Percentiles rank a stretch among this genome's conserved stretches.
phyloP scores from a whole-genome alignment of 164 flowering plant genomes.

The Chloranthus sessilifolius region DNA sequence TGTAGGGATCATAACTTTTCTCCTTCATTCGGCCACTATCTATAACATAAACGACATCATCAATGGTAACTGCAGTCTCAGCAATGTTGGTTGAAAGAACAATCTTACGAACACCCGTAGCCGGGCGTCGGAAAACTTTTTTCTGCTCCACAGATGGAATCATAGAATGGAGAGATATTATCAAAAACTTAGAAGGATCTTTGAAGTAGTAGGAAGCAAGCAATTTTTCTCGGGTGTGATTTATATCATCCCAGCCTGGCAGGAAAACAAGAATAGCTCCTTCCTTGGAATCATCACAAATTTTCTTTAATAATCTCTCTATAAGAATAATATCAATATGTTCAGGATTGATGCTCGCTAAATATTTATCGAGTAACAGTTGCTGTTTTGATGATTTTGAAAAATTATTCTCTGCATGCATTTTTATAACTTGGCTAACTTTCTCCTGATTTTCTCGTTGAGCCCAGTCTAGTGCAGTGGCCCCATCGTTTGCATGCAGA shows the following conservation, averaged over 20 bases:
- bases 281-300: conserved; percentile 74
- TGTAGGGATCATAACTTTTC: conserved; percentile 92
- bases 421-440: conserved; percentile 49
- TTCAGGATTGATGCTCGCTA: conserved; percentile 52
- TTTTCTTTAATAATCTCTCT: conserved; percentile 59
- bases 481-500: conserved; percentile 56
- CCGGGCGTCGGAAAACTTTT: conserved; percentile 67
- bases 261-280: conserved; percentile 94
- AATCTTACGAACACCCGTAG: conserved; percentile 85
- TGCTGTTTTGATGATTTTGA: conserved; percentile 36
- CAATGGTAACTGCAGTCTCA: conserved; percentile 90
- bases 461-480: conserved; percentile 77
- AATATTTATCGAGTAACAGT: conserved; percentile 59
- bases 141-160: conserved; percentile 86
- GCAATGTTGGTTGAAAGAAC: conserved; percentile 95
- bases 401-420: conserved; percentile 30
- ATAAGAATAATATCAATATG: conserved; percentile 64
- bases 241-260: conserved; percentile 98
- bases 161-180: conserved; percentile 87
- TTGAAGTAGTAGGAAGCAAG: conserved; percentile 47
- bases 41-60: conserved; percentile 92
- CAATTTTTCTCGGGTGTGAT: conserved; percentile 50
- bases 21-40: conserved; percentile 97
- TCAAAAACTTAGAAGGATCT: conserved; percentile 55
- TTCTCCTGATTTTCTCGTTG: conserved; percentile 50